These are phyloP conservation scores for Diaporthe vexans DNA, from an alignment of 2,329 filamentous ascomycete species.

Conservation along the genomic window DNA sequence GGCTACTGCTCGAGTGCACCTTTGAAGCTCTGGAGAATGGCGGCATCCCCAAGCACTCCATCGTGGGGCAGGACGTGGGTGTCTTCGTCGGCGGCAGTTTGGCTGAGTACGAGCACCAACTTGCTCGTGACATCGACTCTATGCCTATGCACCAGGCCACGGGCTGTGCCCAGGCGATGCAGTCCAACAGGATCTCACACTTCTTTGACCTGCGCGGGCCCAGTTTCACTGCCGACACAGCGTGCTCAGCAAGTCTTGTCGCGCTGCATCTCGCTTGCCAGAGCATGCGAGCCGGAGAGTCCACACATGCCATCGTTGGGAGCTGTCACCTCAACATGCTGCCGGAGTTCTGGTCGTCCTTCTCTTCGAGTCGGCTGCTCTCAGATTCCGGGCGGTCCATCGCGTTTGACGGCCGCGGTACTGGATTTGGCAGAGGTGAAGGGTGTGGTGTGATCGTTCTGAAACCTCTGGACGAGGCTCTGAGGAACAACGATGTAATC, in stretches of 20 bases:
- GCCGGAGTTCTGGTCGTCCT: slow-evolving; percentile 55
- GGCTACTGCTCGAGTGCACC: slow-evolving; percentile 65
- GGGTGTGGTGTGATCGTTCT: slow-evolving; percentile 68
- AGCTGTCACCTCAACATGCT: slow-evolving; percentile 63
- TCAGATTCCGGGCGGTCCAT: slow-evolving; percentile 66
- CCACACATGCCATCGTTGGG: slow-evolving; percentile 60
- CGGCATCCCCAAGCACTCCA: slow-evolving; percentile 61
- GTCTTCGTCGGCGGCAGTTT: slow-evolving; percentile 64
- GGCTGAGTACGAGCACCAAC: slow-evolving; percentile 62
- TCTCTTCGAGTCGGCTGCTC: slow-evolving; percentile 59
- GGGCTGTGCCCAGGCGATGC: slow-evolving; percentile 65
- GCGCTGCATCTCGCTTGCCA: slow-evolving; percentile 66
- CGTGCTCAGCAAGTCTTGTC: slow-evolving; percentile 65
- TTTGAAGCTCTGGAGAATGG: slow-evolving; percentile 69
- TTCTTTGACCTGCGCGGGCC: slow-evolving; percentile 69
- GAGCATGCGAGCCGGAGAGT: slow-evolving; percentile 62
- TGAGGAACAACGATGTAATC: slow-evolving; percentile 63
- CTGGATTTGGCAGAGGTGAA: slow-evolving; percentile 74
- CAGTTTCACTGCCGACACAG: slow-evolving; percentile 66
- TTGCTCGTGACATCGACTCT: slow-evolving; percentile 56
- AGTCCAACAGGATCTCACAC: slow-evolving; percentile 68
- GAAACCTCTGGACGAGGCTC: slow-evolving; percentile 55
- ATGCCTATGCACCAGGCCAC: slow-evolving; percentile 67
- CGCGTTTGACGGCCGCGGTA: slow-evolving; percentile 64
- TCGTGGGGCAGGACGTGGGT: slow-evolving; percentile 63